Base-by-base conservation (phyloP, 164 flowering plant genomes). In the Berberis thunbergii region DNA sequence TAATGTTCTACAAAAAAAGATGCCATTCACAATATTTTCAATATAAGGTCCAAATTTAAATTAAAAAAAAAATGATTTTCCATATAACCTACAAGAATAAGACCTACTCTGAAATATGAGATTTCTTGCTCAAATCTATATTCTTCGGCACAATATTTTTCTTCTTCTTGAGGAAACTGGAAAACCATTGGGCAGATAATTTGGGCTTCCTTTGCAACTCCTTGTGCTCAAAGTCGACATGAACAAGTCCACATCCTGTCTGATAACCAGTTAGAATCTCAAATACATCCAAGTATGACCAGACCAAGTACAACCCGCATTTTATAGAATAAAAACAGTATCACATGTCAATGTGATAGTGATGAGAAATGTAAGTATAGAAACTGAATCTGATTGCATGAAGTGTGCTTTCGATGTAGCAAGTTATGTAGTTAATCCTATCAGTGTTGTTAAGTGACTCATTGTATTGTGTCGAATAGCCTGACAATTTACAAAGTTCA, bases 321-420 rank as follows among this genome's bases (percentile, higher is more conserved):
- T 52, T 52, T 52, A 26, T 12, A 41, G 11, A 11, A 1, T 12
- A 6, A 41, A 2, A 52, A 26, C 4, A 52, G 13, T 10, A 2
- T 52, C 54, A 11, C 54, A 7, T 52, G 10, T 11, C n/a, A 11
- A 10, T 10, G 13, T 52, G 13, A 10, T 4, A 4, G n/a, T 52
- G 54, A 52, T 10, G 11, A 10, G 26, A 26, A 26, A 26, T 26
- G 26, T 26, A 52, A 4, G n/a, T 4, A 52, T 2, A 52, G 8
- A 39, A 46, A 45, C 12, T 6, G 42, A 61, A 81, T 80, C 82
- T 81, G 5, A 78, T n/a, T 55, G 80, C 80, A 57, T 73, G 71
- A 11, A 76, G 79, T 72, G 77, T 7, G 44, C 66, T 54, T n/a
- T 73, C 77, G 60, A 80, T 66, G 54, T 41, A 76, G 10, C 64